Base-by-base conservation (phyloP, 352 stramenopile genomes). In the Pseudoperonospora humuli region DNA sequence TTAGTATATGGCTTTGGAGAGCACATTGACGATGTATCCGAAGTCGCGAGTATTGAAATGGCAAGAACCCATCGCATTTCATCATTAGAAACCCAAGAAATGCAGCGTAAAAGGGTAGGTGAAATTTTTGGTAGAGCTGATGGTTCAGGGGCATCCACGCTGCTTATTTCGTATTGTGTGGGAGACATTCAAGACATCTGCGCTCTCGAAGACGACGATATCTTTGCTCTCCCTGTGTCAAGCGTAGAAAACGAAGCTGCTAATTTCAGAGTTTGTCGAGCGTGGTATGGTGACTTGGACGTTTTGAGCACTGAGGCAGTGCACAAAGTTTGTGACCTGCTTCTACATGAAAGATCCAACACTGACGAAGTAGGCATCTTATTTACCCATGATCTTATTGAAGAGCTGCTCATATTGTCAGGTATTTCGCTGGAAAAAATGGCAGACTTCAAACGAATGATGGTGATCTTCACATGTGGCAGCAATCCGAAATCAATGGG, bases 241-340 rank as follows among this genome's bases (percentile, higher is more conserved):
- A 2, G 39, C 17, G 7, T 26, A 13, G 43, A 24, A 17, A 23
- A 26, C 37, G 43, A 3, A 0, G 18, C 25, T n/a, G 5, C 7
- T 17, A n/a, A 20, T 31, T 27, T 51, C 19, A 39, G 46, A 34
- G 45, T 77, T 5, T 41, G 46, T 28, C 43, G 42, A 14, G 70
- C 69, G 6, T 82, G 74, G 37, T 86, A 81, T 13, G 74, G 74
- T 11, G 50, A 65, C 17, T 82, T 86, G 29, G 52, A 74, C 21
- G 19, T 70, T 29, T 39, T 85, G 10, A 43, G 21, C 7, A 41
- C 62, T 3, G 43, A 51, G 5, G 53, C 56, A 3, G 14, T 85
- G 11, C 35, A 49, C 3, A 13, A 47, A 13, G 40, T 85, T 11
- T 38, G 36, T 6, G 47, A 45, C 27, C 46, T 34, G n/a, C 46